A percentile compares a stretch with the other conserved stretches of the same genome.
Conservation (phyloP, 257 asterid genomes). For the Misopates orontium region DNA sequence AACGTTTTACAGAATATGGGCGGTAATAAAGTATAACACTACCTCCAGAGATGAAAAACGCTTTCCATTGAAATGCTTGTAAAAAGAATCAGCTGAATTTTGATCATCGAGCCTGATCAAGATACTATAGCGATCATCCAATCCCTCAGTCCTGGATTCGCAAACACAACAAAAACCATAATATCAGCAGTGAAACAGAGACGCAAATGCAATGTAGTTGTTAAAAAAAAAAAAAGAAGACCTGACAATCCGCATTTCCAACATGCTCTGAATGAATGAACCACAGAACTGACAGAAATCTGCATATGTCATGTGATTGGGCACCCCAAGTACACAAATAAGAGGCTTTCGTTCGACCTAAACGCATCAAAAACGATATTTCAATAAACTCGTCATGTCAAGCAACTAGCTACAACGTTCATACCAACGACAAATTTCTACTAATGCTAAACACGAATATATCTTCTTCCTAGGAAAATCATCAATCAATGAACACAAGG, state of each 20-base stretch:
- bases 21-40: constrained; percentile 19
- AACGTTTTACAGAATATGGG: constrained; percentile 3
- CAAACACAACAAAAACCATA: constrained; percentile 27
- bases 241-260: constrained; percentile 96
- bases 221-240: constrained; percentile 26
- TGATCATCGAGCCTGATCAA: constrained; percentile 80
- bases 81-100: constrained; percentile 72
- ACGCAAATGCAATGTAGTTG: constrained; percentile 10
- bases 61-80: constrained; percentile 69
- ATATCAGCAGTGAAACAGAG: constrained; percentile 16
- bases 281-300: constrained; percentile 96
- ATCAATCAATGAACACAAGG: too few species aligned
- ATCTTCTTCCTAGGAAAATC: neutral
- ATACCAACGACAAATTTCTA: neutral
- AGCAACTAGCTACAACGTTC: neutral
- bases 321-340: constrained; percentile 84
- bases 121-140: constrained; percentile 77
- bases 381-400: neutral
- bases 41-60: constrained; percentile 91
- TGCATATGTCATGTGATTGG: constrained; percentile 94
- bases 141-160: constrained; percentile 68
- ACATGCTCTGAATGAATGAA: constrained; percentile 77
- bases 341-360: constrained; percentile 88
- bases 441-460: constrained; percentile 10
- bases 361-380: constrained; percentile 24